Evolutionary conservation across 1,139 yeast genomes (phyloP).

Genomic region (Debaryomyces udenii): DNA sequence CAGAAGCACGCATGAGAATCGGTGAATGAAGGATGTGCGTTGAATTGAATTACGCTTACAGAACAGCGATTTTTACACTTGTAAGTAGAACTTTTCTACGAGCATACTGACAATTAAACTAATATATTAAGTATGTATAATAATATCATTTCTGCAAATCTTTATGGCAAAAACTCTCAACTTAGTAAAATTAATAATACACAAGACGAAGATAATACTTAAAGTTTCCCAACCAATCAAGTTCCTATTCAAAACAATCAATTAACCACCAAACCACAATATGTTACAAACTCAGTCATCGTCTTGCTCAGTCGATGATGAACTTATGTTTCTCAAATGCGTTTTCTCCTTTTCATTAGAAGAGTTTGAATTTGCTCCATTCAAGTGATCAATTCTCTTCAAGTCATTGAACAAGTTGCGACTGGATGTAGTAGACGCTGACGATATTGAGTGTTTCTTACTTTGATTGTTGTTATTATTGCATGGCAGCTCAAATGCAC

Average conservation of each 20-base stretch:
- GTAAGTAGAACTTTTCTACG: too few species aligned
- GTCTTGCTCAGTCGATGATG: constrained; percentile 11
- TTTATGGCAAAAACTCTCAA: not conserved
- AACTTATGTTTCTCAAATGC: constrained; percentile 5
- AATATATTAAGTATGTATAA: too few species aligned
- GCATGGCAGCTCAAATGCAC: constrained; percentile 43
- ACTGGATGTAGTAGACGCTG: constrained; percentile 18
- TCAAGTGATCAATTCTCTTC: constrained; percentile 16
- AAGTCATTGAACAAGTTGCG: constrained; percentile 26
- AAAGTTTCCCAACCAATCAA: constrained; percentile 8
- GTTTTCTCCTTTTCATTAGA: constrained; percentile 8
- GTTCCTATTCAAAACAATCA: constrained; percentile 1
- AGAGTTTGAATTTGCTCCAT: constrained; percentile 9
- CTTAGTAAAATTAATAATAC: constrained; percentile 7
- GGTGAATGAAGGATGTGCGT: too few species aligned
- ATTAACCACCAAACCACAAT: not conserved
- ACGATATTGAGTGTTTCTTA: constrained; percentile 21
- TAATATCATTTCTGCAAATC: not conserved
- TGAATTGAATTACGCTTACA: too few species aligned
- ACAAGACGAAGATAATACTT: constrained; percentile 7
- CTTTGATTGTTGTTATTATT: constrained; percentile 15
- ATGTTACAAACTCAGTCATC: constrained; percentile 7
- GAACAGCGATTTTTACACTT: too few species aligned
- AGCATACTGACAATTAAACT: too few species aligned
- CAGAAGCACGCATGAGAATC: too few species aligned